Evolutionary conservation across 2,329 filamentous ascomycete species (phyloP).

Genomic region (Fusarium nanum): DNA sequence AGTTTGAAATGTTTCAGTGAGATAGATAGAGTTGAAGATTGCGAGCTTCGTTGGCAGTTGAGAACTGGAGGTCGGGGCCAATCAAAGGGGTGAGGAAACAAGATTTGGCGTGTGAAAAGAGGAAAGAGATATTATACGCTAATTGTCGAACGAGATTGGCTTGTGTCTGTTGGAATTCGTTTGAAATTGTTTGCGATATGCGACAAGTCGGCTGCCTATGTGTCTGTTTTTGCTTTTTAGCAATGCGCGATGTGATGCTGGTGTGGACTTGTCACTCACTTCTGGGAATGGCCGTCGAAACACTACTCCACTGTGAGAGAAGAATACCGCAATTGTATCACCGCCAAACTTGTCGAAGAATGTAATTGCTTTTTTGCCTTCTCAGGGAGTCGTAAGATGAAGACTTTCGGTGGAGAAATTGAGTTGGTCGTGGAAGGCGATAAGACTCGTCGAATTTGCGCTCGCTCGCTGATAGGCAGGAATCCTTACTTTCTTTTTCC

Average conservation of each 20-base stretch:
- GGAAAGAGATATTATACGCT: slow-evolving; percentile 29
- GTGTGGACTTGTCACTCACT: slow-evolving; percentile 43
- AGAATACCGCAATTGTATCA: slow-evolving; percentile 44
- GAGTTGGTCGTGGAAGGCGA: slow-evolving; percentile 9
- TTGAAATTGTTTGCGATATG: slow-evolving; percentile 27
- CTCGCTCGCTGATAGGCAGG: slow-evolving; percentile 31
- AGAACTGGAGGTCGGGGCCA: slow-evolving; percentile 22
- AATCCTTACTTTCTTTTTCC: slow-evolving; percentile 16
- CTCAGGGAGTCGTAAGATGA: slow-evolving; percentile 36
- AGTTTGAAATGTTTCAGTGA: slow-evolving; percentile 16
- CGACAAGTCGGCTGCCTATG: slow-evolving; percentile 41
- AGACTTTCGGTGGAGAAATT: slow-evolving; percentile 29
- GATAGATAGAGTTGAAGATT: slow-evolving; percentile 12
- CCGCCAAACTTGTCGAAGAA: slow-evolving; percentile 36
- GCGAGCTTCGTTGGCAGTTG: slow-evolving; percentile 12
- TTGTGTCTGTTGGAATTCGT: slow-evolving; percentile 15
- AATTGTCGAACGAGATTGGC: slow-evolving; percentile 15
- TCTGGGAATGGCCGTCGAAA: slow-evolving; percentile 27
- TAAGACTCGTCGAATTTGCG: slow-evolving; percentile 31
- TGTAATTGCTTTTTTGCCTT: slow-evolving; percentile 45
- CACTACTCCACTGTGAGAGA: slow-evolving; percentile 33
- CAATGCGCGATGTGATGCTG: slow-evolving; percentile 42
- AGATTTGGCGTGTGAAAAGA: slow-evolving; percentile 15
- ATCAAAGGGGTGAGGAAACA: slow-evolving; percentile 23
- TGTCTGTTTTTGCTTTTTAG: slow-evolving; percentile 45